Base-by-base conservation (phyloP, 2,329 filamentous ascomycete species). In the Exophiala sideris region DNA sequence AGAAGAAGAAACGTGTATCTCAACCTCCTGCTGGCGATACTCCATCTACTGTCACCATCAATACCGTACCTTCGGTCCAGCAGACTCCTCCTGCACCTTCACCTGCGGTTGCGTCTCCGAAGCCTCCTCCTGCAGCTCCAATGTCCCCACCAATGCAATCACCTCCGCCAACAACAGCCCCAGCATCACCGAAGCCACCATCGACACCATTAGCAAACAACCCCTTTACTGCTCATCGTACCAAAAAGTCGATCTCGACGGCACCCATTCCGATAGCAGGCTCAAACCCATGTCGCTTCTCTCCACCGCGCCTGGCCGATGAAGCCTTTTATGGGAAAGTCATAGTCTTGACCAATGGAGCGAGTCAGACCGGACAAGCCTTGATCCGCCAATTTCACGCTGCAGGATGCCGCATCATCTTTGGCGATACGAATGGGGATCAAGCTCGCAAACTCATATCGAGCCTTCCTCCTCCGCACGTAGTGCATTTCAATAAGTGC, bases 281-380 rank as follows among this genome's bases (percentile, higher is more conserved):
- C 29, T 51, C 54, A 11, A 60, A 60, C 32, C 57, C 57, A 7
- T 60, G 57, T 18, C 57, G 57, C n/a, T 60, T 60, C 33, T 57
- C 57, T 18, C 57, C 57, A 10, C 54, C 57, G 5, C 35, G 47
- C 3, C 45, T 61, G 12, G 50, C 59, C 11, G 50, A 52, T 7
- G 56, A 58, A 45, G 39, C 50, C 11, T 61, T 59, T n/a, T 41
- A 61, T 32, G 56, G 56, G 42, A 62, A 59, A 54, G 61, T 63
- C 5, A 48, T 63, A 12, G 57, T 63, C 5, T 16, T 63, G 2
- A 62, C 61, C 12, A 48, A 60, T 32, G 62, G 62, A 14, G 68
- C 75, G 46, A 74, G 75, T 47, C 75, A 73, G 9, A 76, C 78
- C 35, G 74, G 75, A 2, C 69, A 74, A 3, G 68, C 69, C 40